A percentile compares a stretch with the other conserved stretches of the same genome.
Conservation (phyloP, 164 flowering plant genomes). For the Stephania cephalantha region DNA sequence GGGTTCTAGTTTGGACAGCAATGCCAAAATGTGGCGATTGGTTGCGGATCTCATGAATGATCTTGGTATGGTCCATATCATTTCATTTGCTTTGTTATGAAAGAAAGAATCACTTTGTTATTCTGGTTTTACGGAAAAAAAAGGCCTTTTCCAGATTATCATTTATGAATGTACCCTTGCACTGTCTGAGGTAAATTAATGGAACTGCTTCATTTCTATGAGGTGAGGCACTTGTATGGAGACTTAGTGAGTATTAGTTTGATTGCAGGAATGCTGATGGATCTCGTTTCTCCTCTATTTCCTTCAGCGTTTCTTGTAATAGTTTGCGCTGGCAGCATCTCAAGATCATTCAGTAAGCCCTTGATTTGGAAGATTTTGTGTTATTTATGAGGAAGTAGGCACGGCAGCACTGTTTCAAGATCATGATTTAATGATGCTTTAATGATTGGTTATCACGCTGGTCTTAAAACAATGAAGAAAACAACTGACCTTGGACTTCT, state of each 20-base stretch:
- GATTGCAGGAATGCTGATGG: slow-evolving; percentile 97
- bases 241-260: slow-evolving; percentile 5
- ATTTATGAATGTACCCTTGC: too few species aligned
- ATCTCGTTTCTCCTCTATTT: slow-evolving; percentile 85
- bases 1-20: slow-evolving; percentile 84
- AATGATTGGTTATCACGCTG: not conserved
- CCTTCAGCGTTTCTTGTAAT: slow-evolving; percentile 85
- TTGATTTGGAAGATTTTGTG: not conserved
- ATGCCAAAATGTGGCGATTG: slow-evolving; percentile 99
- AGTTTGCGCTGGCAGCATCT: slow-evolving; percentile 91
- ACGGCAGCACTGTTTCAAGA: not conserved
- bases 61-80: slow-evolving; percentile 51
- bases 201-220: not conserved
- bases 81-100: not conserved
- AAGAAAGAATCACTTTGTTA: too few species aligned
- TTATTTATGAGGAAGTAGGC: not conserved
- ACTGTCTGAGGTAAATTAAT: not conserved
- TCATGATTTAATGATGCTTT: not conserved
- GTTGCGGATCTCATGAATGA: slow-evolving; percentile 99
- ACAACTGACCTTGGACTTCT: not conserved
- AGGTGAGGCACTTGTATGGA: slow-evolving; percentile 7
- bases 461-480: slow-evolving; percentile 3
- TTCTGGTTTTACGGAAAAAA: too few species aligned
- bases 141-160: too few species aligned
- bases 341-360: slow-evolving; percentile 92